Percentiles rank a stretch among this genome's conserved stretches.
Evolutionary conservation across 805 yeast genomes (phyloP).

Genomic region (Sugiyamaella valdiviana): DNA sequence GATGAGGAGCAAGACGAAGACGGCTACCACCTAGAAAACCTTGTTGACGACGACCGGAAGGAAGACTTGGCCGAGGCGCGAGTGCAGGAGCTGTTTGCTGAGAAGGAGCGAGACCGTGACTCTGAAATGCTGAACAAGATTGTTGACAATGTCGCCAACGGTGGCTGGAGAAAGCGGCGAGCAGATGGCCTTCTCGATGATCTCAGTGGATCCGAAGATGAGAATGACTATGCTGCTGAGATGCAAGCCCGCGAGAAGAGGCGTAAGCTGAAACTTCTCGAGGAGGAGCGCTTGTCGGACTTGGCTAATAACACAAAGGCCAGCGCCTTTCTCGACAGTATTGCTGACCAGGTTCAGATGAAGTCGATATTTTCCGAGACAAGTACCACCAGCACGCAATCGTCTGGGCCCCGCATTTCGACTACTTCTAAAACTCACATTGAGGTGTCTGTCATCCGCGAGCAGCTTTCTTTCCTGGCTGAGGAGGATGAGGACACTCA

Average conservation of each 20-base stretch:
- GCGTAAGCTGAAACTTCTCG: conserved; percentile 17
- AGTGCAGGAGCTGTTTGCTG: conserved; percentile 18
- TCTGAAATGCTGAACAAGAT: conserved; percentile 20
- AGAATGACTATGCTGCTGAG: conserved; percentile 13
- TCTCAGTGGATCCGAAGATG: conserved; percentile 16
- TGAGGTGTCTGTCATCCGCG: conserved; percentile 10
- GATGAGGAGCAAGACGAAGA: conserved; percentile 21
- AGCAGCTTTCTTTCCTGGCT: conserved; percentile 20
- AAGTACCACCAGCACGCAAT: not conserved
- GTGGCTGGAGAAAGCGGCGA: conserved; percentile 21
- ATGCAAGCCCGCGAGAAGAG: conserved; percentile 16
- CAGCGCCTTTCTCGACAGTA: conserved; percentile 22
- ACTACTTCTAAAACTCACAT: conserved; percentile 1
- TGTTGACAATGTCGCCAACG: conserved; percentile 24
- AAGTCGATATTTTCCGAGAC: not conserved
- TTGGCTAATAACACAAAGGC: conserved; percentile 21
- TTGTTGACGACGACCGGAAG: conserved; percentile 22
- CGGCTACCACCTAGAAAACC: conserved; percentile 17
- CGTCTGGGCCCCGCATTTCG: not conserved
- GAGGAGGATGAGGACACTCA: conserved; percentile 12
- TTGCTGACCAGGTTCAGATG: conserved; percentile 15
- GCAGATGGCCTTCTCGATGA: conserved; percentile 14
- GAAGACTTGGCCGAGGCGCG: conserved; percentile 14
- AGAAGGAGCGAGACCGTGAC: conserved; percentile 19
- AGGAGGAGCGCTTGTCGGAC: conserved; percentile 19